phyloP scores from a whole-genome alignment of 306 rosid species.

The Datisca glomerata region DNA sequence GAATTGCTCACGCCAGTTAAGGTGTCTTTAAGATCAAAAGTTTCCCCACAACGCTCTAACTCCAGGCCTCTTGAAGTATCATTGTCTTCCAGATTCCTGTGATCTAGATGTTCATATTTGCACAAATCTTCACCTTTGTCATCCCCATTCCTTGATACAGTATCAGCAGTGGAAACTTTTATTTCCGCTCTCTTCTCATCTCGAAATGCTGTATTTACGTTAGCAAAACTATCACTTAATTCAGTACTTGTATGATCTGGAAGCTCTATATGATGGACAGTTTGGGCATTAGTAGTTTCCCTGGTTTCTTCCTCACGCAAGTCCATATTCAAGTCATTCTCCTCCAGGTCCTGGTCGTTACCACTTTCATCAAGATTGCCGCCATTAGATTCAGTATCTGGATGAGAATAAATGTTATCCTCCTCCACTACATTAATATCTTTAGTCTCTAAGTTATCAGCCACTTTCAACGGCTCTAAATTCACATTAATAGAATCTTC shows the following conservation, averaged over 20 bases:
- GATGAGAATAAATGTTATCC: constrained; percentile 18
- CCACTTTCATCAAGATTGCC: constrained; percentile 18
- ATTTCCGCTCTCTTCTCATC: constrained; percentile 13
- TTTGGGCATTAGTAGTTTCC: constrained; percentile 17
- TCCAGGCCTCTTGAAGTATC: constrained; percentile 6
- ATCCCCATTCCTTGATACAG: constrained; percentile 13
- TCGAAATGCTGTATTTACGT: constrained; percentile 13
- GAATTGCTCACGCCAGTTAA: constrained; percentile 16
- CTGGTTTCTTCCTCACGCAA: constrained; percentile 14
- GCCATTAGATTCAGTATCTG: constrained; percentile 22
- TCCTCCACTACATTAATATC: constrained; percentile 17
- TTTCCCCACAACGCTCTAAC: constrained; percentile 15
- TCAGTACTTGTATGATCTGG: constrained; percentile 20
- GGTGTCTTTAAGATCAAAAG: constrained; percentile 16
- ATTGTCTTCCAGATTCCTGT: constrained; percentile 16
- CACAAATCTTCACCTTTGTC: constrained; percentile 12
- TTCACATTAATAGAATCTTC: constrained; percentile 21
- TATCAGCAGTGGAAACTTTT: constrained; percentile 11
- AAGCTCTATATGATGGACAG: constrained; percentile 13
- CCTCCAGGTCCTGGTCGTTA: constrained; percentile 20
- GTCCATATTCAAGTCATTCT: constrained; percentile 14
- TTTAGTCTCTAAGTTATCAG: constrained; percentile 18
- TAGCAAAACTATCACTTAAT: constrained; percentile 10
- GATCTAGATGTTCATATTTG: constrained; percentile 13
- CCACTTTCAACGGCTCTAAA: constrained; percentile 12